Conservation (phyloP, 108 stramenopile species). For the Conticribra weissflogii region DNA sequence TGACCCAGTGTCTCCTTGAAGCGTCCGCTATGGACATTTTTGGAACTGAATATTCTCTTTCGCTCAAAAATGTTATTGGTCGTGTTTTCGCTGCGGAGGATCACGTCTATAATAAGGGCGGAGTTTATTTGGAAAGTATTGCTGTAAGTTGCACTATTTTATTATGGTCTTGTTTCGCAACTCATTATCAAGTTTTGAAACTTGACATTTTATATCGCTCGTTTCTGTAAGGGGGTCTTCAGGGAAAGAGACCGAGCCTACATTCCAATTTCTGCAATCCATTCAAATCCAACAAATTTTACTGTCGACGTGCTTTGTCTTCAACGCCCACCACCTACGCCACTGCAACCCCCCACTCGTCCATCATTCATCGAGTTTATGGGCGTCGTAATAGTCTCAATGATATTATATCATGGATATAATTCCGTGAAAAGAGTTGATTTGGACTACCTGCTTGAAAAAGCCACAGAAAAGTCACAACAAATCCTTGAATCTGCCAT, state of each 20-base stretch:
- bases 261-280: slow-evolving; percentile 33
- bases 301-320: slow-evolving; percentile 31
- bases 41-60: no score
- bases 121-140: no score
- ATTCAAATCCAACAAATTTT: slow-evolving; percentile 27
- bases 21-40: no score
- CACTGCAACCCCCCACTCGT: slow-evolving; percentile 13
- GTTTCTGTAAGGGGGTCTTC: slow-evolving; percentile 19
- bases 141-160: no score
- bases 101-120: no score
- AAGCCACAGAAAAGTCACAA: slow-evolving; percentile 2
- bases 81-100: no score
- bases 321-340: slow-evolving; percentile 11
- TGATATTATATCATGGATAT: slow-evolving; percentile 17
- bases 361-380: slow-evolving; percentile 27
- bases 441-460: slow-evolving; percentile 12
- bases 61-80: slow-evolving; percentile 8
- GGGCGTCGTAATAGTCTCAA: slow-evolving; percentile 16
- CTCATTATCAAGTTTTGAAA: background rate
- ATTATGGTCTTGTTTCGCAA: background rate
- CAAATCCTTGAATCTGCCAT: slow-evolving; percentile 21
- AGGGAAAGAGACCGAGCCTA: slow-evolving; percentile 38
- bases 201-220: background rate
- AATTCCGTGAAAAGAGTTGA: slow-evolving; percentile 12
- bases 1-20: slow-evolving; percentile 31